These are phyloP conservation scores for Symbiodinium natans DNA, from an alignment of 73 alveolate genomes.

Conservation along the genomic window DNA sequence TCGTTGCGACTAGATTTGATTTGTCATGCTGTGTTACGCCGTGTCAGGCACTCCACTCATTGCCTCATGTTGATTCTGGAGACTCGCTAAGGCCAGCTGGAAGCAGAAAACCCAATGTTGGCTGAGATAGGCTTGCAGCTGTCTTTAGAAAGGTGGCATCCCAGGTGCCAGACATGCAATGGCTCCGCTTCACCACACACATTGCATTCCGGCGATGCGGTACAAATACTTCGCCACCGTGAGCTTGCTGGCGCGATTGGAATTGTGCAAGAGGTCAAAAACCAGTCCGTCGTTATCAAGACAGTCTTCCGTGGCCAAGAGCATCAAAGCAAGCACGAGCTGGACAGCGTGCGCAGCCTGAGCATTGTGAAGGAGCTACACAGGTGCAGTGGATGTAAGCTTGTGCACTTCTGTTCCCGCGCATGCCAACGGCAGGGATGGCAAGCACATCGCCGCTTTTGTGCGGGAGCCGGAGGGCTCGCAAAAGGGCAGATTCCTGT, in stretches of 20 bases:
- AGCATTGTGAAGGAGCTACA: neutral
- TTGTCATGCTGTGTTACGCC: too few species aligned
- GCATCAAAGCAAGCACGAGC: neutral
- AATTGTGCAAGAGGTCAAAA: conserved; percentile 11
- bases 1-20: conserved; percentile 9
- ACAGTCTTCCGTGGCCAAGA: neutral
- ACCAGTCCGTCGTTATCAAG: neutral
- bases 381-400: conserved; percentile 34
- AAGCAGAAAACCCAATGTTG: neutral
- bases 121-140: conserved; percentile 36
- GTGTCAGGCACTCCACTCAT: too few species aligned
- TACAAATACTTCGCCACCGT: neutral
- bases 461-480: neutral
- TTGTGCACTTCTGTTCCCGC: conserved; percentile 36
- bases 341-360: conserved; percentile 17
- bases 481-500: neutral
- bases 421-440: conserved; percentile 76
- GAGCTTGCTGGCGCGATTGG: conserved; percentile 34
- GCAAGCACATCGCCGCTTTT: conserved; percentile 17
- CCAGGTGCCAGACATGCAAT: conserved; percentile 37
- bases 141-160: neutral
- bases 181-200: neutral
- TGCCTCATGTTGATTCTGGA: neutral
- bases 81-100: conserved; percentile 17
- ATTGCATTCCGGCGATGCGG: neutral